Conservation (phyloP, 148 eudicot species). For the Diospyros kaki region DNA sequence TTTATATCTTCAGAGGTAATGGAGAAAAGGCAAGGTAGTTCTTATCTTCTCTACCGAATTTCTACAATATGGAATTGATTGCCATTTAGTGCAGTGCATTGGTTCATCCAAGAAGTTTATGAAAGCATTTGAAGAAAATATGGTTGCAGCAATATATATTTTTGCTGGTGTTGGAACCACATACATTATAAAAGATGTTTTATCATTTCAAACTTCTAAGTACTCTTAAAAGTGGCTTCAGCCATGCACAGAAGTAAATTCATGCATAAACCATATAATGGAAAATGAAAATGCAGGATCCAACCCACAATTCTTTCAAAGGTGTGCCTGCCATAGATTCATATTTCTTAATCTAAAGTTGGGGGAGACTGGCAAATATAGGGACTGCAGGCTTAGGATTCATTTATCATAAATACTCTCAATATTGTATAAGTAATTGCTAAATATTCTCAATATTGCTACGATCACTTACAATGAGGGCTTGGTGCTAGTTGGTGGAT, state of each 20-base stretch:
- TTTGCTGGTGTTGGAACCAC: background rate
- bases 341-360: background rate
- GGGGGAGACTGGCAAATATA: background rate
- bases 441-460: background rate
- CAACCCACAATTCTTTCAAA: background rate
- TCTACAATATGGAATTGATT: no score
- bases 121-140: no score
- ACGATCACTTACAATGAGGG: background rate
- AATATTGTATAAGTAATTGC: no score
- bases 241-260: background rate
- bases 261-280: no score
- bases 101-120: no score
- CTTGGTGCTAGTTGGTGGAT: background rate
- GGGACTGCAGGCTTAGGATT: background rate
- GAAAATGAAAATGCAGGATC: background rate
- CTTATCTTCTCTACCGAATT: no score
- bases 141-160: no score
- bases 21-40: no score
- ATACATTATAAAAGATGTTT: background rate
- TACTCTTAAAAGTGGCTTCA: background rate
- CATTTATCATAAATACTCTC: no score
- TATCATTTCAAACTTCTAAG: background rate
- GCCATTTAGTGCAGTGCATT: no score
- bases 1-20: no score
- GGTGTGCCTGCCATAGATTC: background rate